These are phyloP conservation scores for Penicillium malachiteum DNA, from an alignment of 495 filamentous ascomycete species.

Conservation along the genomic window DNA sequence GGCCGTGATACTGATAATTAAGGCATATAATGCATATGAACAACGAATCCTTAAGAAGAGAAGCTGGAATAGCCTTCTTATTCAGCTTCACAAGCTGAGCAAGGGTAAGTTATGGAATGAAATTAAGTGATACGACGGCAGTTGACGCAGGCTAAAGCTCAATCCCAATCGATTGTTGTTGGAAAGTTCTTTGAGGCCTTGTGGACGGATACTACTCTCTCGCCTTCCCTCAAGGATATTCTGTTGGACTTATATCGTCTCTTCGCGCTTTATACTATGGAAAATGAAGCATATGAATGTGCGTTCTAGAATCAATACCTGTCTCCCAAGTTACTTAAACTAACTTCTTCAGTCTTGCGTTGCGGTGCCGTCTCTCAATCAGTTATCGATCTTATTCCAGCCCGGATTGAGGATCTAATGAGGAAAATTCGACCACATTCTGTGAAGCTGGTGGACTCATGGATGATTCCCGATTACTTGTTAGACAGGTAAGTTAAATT, in stretches of 20 bases:
- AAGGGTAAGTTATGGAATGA: constrained; percentile 22
- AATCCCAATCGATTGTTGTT: constrained; percentile 49
- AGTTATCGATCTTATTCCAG: constrained; percentile 32
- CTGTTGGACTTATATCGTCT: constrained; percentile 42
- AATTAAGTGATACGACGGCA: not conserved
- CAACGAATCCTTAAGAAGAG: constrained; percentile 42
- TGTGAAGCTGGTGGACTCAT: constrained; percentile 46
- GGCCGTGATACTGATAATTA: not conserved
- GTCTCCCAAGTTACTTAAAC: not conserved
- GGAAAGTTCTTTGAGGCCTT: constrained; percentile 40
- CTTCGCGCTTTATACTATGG: constrained; percentile 45
- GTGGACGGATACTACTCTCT: constrained; percentile 21
- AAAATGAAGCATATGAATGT: constrained; percentile 35
- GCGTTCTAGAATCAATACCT: not conserved
- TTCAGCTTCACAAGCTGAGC: constrained; percentile 46
- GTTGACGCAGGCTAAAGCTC: constrained; percentile 18
- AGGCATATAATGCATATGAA: constrained; percentile 43
- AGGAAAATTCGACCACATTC: constrained; percentile 44
- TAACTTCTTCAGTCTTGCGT: constrained; percentile 28
- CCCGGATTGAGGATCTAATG: constrained; percentile 43
- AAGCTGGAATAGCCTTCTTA: constrained; percentile 47
- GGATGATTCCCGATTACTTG: constrained; percentile 49
- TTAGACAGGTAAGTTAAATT: constrained; percentile 36
- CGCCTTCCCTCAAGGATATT: constrained; percentile 17
- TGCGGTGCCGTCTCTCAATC: constrained; percentile 33